phyloP scores from a whole-genome alignment of 2,329 filamentous ascomycete species.

The Scedosporium boydii region DNA sequence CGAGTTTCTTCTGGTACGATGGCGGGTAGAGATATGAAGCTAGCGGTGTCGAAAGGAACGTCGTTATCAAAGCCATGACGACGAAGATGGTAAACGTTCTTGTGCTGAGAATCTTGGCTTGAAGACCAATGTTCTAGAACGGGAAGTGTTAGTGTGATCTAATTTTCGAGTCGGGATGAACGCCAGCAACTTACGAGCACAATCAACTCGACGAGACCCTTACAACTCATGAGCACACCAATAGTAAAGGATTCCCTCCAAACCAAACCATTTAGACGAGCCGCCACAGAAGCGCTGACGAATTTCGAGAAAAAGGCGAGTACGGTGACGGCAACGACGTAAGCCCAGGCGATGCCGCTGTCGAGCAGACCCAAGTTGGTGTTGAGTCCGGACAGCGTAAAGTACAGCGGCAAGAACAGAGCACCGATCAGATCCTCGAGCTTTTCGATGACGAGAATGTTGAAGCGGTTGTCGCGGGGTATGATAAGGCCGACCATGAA shows the following conservation, averaged over 20 bases:
- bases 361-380: constrained; percentile 81
- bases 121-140: constrained; percentile 59
- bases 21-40: constrained; percentile 65
- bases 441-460: constrained; percentile 86
- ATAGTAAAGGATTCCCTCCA: constrained; percentile 90
- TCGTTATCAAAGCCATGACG: constrained; percentile 84
- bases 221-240: constrained; percentile 90
- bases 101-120: constrained; percentile 70
- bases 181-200: constrained; percentile 58
- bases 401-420: constrained; percentile 83
- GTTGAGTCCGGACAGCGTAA: constrained; percentile 81
- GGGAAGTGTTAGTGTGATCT: not conserved
- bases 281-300: constrained; percentile 69
- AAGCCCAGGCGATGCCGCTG: constrained; percentile 76
- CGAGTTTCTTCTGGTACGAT: constrained; percentile 43
- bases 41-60: constrained; percentile 72
- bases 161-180: not conserved
- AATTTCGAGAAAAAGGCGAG: constrained; percentile 84
- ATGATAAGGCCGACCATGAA: constrained; percentile 86
- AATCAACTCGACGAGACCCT: constrained; percentile 88
- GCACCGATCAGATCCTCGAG: constrained; percentile 83
- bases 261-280: constrained; percentile 63
- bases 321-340: constrained; percentile 72
- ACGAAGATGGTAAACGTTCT: constrained; percentile 90
- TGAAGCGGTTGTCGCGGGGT: constrained; percentile 81